Conservation (phyloP, 371 early-diverging fungal species). For the Gilbertella persicaria region DNA sequence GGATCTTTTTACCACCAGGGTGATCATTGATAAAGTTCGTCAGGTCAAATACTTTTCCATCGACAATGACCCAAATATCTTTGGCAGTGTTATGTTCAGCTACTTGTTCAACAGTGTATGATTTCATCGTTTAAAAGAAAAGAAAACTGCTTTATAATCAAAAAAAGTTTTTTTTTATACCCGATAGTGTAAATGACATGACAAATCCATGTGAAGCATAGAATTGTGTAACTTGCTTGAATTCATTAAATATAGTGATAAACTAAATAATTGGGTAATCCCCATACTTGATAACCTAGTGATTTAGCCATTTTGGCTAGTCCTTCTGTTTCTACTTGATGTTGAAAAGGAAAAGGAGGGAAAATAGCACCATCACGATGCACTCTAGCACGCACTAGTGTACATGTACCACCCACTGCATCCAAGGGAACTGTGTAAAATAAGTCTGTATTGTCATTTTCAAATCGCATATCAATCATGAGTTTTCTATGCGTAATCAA, state of each 20-base stretch:
- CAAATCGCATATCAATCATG: conserved; percentile 46
- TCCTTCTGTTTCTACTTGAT: conserved; percentile 75
- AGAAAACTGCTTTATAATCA: no score
- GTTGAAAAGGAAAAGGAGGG: conserved; percentile 47
- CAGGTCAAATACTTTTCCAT: conserved; percentile 79
- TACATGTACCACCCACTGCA: conserved; percentile 53
- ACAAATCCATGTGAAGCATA: no score
- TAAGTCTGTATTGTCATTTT: conserved; percentile 26
- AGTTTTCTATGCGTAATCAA: conserved; percentile 43
- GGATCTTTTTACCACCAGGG: conserved; percentile 70
- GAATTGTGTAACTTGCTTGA: no score
- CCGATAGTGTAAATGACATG: no score
- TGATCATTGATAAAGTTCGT: conserved; percentile 81
- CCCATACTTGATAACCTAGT: conserved; percentile 51
- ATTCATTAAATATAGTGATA: conserved; percentile 37
- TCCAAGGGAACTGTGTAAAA: conserved; percentile 41
- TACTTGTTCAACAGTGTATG: conserved; percentile 71
- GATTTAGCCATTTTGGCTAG: conserved; percentile 74
- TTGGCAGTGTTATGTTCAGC: conserved; percentile 69
- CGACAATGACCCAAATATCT: conserved; percentile 93
- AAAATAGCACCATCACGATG: conserved; percentile 67
- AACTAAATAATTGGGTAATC: conserved; percentile 36
- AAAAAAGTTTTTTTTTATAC: no score
- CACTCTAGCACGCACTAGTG: conserved; percentile 65
- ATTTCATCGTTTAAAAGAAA: no score